phyloP scores from a whole-genome alignment of 306 rosid genomes.

The Chamaecrista fasciculata region DNA sequence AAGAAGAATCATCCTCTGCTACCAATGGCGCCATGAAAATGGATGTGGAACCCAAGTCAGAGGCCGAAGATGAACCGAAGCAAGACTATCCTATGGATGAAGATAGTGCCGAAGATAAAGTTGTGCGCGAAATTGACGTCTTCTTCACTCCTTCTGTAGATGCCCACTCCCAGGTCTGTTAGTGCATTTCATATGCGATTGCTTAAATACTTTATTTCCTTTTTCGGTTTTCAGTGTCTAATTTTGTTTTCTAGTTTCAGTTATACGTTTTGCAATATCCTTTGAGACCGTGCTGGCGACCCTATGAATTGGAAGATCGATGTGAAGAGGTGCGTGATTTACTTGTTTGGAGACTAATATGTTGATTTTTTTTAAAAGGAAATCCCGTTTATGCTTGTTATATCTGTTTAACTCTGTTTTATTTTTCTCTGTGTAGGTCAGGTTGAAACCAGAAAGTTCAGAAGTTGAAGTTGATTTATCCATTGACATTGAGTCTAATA shows the following conservation, averaged over 20 bases:
- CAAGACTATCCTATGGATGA: slow-evolving; percentile 55
- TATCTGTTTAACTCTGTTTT: not conserved
- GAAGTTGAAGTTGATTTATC: slow-evolving; percentile 72
- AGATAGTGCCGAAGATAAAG: slow-evolving; percentile 51
- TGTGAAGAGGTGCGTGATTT: slow-evolving; percentile 64
- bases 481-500: slow-evolving; percentile 52
- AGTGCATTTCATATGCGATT: not conserved
- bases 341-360: not conserved
- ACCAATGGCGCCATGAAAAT: slow-evolving; percentile 42
- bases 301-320: slow-evolving; percentile 69
- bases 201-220: not conserved
- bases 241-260: slow-evolving; percentile 32
- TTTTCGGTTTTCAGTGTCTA: not conserved
- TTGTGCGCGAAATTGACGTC: slow-evolving; percentile 86
- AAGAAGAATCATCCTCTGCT: slow-evolving; percentile 31
- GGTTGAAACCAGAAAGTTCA: slow-evolving; percentile 54
- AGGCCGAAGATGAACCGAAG: slow-evolving; percentile 29
- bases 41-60: slow-evolving; percentile 39
- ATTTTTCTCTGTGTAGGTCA: slow-evolving; percentile 47
- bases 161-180: slow-evolving; percentile 50
- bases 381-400: not conserved
- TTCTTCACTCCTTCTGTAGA: slow-evolving; percentile 56
- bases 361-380: not conserved
- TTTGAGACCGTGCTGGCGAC: slow-evolving; percentile 81
- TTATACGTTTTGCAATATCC: slow-evolving; percentile 85